These are phyloP conservation scores for grape (Vitis vinifera) DNA, from an alignment of 164 flowering plant genomes.

Conservation along the genomic window DNA sequence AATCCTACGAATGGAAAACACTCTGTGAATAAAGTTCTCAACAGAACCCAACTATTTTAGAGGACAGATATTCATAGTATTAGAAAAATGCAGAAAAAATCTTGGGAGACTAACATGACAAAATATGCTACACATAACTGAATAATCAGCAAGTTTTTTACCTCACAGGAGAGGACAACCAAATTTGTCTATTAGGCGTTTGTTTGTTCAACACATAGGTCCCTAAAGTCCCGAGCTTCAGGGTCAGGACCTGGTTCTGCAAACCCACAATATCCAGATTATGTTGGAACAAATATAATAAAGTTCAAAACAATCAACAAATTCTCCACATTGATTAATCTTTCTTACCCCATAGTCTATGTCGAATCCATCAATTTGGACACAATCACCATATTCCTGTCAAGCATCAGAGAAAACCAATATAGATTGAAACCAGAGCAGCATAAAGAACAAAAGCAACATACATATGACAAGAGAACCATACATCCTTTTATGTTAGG, in stretches of 20 bases:
- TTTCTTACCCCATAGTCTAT: conserved; percentile 85
- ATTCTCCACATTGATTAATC: not conserved
- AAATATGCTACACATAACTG: too few relatives aligned
- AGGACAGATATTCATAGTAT: too few relatives aligned
- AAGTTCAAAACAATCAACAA: not conserved
- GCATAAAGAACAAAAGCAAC: not conserved
- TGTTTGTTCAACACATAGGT: conserved; percentile 95
- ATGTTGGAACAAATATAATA: conserved; percentile 1
- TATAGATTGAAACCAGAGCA: not conserved
- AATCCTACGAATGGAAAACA: too few relatives aligned
- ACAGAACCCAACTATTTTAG: too few relatives aligned
- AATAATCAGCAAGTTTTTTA: conserved; percentile 20
- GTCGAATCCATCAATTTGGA: conserved; percentile 87
- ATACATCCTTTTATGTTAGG: too few relatives aligned
- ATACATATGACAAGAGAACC: too few relatives aligned
- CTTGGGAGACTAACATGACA: too few relatives aligned
- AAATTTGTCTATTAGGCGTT: conserved; percentile 91
- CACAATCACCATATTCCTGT: conserved; percentile 91
- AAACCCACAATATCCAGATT: conserved; percentile 7
- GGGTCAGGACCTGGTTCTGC: conserved; percentile 87
- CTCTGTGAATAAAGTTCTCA: too few relatives aligned
- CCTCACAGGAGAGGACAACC: conserved; percentile 98
- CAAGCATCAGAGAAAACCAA: not conserved
- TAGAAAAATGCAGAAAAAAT: too few relatives aligned
- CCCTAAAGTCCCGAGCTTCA: conserved; percentile 80